phyloP scores from a whole-genome alignment of 2,329 filamentous ascomycete genomes.

The Gremmenia infestans region DNA sequence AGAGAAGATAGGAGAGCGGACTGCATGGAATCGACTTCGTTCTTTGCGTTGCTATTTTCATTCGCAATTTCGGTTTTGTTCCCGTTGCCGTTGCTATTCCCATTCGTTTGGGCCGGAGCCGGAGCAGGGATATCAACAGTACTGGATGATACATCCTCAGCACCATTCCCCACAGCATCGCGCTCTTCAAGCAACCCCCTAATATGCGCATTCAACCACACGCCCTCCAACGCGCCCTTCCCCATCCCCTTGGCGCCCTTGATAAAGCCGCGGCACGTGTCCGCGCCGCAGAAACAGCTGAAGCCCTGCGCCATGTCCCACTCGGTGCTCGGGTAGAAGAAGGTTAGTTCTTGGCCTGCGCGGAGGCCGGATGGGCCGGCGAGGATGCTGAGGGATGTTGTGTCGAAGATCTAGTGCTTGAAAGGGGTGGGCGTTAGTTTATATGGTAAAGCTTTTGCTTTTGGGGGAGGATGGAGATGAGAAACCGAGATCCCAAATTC shows the following conservation, averaged over 20 bases:
- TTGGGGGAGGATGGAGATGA: not conserved
- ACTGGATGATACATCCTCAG: not conserved
- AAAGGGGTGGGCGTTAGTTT: not conserved
- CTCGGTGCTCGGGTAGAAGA: slow-evolving; percentile 73
- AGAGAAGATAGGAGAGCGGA: not conserved
- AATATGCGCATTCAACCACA: slow-evolving; percentile 60
- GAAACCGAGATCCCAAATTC: not conserved
- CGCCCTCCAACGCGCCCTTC: slow-evolving; percentile 46
- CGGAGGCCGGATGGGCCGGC: slow-evolving; percentile 52
- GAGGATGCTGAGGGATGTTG: slow-evolving; percentile 49
- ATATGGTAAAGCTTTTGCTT: not conserved
- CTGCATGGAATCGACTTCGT: slow-evolving; percentile 29
- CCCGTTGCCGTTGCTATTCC: slow-evolving; percentile 32
- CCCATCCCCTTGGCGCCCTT: slow-evolving; percentile 58
- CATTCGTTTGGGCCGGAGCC: not conserved
- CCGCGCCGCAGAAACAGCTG: slow-evolving; percentile 55
- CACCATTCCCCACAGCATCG: not conserved
- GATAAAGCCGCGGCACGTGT: slow-evolving; percentile 57
- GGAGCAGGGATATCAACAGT: not conserved
- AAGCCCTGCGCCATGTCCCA: slow-evolving; percentile 72
- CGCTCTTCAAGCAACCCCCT: slow-evolving; percentile 47
- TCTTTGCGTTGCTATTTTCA: slow-evolving; percentile 36
- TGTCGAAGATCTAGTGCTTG: slow-evolving; percentile 53
- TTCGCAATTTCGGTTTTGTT: slow-evolving; percentile 20
- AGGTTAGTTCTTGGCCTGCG: slow-evolving; percentile 56